phyloP scores from a whole-genome alignment of 306 rosid genomes.

The Styphnolobium japonicum region DNA sequence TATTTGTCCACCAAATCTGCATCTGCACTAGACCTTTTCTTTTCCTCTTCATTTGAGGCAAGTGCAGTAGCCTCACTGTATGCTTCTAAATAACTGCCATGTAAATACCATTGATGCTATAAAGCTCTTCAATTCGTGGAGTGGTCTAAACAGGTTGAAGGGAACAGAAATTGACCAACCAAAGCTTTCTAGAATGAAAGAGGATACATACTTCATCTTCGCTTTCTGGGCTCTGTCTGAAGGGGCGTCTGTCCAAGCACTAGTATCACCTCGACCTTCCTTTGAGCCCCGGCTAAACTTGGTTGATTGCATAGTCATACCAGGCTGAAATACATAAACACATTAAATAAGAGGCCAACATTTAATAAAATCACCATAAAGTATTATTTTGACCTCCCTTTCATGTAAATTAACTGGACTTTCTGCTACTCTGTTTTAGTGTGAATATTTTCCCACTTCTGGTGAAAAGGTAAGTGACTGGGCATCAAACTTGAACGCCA shows the following conservation, averaged over 20 bases:
- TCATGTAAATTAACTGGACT: background rate
- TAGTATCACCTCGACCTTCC: constrained; percentile 94
- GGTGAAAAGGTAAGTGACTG: background rate
- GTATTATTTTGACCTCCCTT: background rate
- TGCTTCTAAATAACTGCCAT: constrained; percentile 85
- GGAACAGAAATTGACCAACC: constrained; percentile 8
- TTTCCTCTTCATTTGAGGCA: constrained; percentile 66
- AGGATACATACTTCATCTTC: constrained; percentile 63
- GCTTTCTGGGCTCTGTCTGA: constrained; percentile 88
- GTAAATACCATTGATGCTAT: constrained; percentile 14
- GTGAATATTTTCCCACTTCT: background rate
- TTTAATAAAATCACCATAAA: background rate
- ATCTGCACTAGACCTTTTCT: constrained; percentile 51
- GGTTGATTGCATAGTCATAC: constrained; percentile 74
- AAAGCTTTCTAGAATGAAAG: constrained; percentile 20
- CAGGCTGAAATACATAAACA: constrained; percentile 53
- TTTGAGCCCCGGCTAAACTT: constrained; percentile 59
- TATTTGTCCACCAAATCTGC: constrained; percentile 87
- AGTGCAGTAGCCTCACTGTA: constrained; percentile 77
- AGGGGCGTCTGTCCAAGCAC: constrained; percentile 91
- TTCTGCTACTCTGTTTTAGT: background rate
- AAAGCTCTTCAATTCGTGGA: constrained; percentile 13
- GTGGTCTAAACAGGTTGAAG: background rate
- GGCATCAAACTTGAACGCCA: background rate
- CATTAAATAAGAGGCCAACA: background rate